Evolutionary conservation across 1,139 yeast genomes (phyloP), one percentile per base, ranked within the genome.

Genomic region (Debaryomyces psychrophilus): DNA sequence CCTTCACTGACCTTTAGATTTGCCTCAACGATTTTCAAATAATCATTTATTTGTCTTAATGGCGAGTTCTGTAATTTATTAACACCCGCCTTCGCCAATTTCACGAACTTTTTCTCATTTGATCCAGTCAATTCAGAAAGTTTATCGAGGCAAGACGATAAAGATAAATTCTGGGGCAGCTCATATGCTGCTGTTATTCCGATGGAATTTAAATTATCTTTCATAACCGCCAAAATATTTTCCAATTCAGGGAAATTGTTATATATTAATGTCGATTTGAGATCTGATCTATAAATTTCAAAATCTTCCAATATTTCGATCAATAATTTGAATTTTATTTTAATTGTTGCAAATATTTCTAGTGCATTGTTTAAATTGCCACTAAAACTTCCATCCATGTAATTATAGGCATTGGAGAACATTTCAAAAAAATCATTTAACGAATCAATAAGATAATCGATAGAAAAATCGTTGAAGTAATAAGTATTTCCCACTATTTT

Each of bases 241-340:
- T 48, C 43, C 12, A 57, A 41, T 14, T 46, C 57, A 4, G 63
- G 65, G 27, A 58, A 53, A 44, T 57, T 60, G 17, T 53, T 53
- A 45, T 56, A 56, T n/a, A 52, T 45, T 39, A 65, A 50, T 39
- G 57, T 59, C 6, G 61, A 52, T 20, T 56, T 57, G 2, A 47
- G 31, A 2, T 31, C 43, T 2, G 45, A 18, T 12, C 54, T 43
- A 38, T 46, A 57, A 3, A 44, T 34, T 31, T 49, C 49, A 41
- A 48, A 50, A 5, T 48, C 42, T 6, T 44, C 42, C 46, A 51
- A 50, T 44, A 46, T 45, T 44, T 39, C 44, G 12, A 44, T 17
- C n/a, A 44, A 33, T 23, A 33, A 41, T 41, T 38, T 43, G 26
- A 35, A 33, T 29, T 45, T 42, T 8, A 44, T 42, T 37, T 36